phyloP scores from a whole-genome alignment of 2,329 filamentous ascomycete genomes.

The Coniochaeta hoffmannii region DNA sequence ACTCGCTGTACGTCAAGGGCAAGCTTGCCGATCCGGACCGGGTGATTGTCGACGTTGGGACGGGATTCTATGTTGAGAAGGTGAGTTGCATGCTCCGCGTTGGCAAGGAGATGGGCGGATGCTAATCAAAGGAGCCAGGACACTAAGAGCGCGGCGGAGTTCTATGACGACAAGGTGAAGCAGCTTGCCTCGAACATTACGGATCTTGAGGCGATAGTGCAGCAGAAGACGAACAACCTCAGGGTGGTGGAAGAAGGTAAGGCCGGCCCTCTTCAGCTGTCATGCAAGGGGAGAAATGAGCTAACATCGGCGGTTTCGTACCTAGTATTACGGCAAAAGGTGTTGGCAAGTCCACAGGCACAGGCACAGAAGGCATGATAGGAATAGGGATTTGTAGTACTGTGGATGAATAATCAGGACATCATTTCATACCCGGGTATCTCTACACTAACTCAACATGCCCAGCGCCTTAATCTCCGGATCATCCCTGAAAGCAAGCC shows the following conservation, averaged over 20 bases:
- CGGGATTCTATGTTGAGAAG: constrained; percentile 94
- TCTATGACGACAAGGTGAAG: constrained; percentile 50
- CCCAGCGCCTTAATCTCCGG: constrained; percentile 76
- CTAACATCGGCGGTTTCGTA: not conserved
- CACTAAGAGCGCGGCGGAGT: constrained; percentile 44
- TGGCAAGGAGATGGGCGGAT: not conserved
- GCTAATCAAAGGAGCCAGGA: constrained; percentile 25
- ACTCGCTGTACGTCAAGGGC: constrained; percentile 88
- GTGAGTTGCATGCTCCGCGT: constrained; percentile 27
- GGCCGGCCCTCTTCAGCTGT: constrained; percentile 3
- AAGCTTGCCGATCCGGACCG: constrained; percentile 65
- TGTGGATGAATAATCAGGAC: too few species aligned
- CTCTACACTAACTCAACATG: constrained; percentile 6
- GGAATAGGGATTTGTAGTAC: too few species aligned
- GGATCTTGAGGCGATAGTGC: constrained; percentile 49
- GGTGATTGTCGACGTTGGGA: constrained; percentile 87
- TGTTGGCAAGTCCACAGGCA: constrained; percentile 19
- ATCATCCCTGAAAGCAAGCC: constrained; percentile 81
- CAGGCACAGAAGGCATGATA: constrained; percentile 1
- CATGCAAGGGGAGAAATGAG: too few species aligned
- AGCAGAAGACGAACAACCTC: constrained; percentile 74
- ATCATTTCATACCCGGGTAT: too few species aligned
- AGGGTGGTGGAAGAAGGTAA: constrained; percentile 82
- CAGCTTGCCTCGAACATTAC: constrained; percentile 46
- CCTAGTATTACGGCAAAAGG: constrained; percentile 30